Conservation (phyloP, 768 basidiomycete genomes). For the Arthromyces matolae region DNA sequence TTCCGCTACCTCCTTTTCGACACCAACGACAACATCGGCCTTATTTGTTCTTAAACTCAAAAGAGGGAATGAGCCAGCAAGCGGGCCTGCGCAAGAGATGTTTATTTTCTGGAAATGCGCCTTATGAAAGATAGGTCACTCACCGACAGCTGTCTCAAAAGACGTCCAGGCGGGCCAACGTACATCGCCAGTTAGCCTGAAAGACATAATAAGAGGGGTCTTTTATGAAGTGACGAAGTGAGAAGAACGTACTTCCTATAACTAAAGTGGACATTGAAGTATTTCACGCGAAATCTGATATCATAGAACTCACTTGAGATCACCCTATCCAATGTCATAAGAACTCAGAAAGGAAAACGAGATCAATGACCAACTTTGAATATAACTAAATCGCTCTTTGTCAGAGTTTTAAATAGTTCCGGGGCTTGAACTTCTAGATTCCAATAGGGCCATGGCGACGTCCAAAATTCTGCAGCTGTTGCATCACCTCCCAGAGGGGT, state of each 20-base stretch:
- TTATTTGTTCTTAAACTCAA: slow-evolving; percentile 91
- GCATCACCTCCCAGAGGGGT: slow-evolving; percentile 48
- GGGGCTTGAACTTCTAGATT: slow-evolving; percentile 55
- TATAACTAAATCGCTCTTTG: slow-evolving; percentile 63
- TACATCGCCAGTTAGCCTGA: slow-evolving; percentile 83
- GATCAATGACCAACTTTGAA: slow-evolving; percentile 62
- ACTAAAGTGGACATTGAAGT: slow-evolving; percentile 30
- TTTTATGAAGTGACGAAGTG: neutral
- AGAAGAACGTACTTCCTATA: slow-evolving; percentile 73
- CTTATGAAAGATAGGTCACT: slow-evolving; percentile 10
- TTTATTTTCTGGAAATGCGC: no score
- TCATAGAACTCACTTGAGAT: slow-evolving; percentile 83
- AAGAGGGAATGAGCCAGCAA: slow-evolving; percentile 76
- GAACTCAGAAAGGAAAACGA: neutral
- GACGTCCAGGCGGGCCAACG: slow-evolving; percentile 81
- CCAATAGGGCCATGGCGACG: slow-evolving; percentile 73
- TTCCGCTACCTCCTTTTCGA: slow-evolving; percentile 65
- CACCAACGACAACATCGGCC: slow-evolving; percentile 89
- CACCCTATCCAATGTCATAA: slow-evolving; percentile 48
- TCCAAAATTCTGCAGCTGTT: slow-evolving; percentile 56
- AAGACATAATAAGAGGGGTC: neutral
- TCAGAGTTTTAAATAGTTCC: slow-evolving; percentile 47
- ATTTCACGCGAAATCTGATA: neutral
- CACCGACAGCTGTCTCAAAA: slow-evolving; percentile 71
- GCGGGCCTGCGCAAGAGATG: slow-evolving; percentile 58